Evolutionary conservation across 169 alveolate genomes (phyloP), one percentile per base, ranked within the genome.

Genomic region (Plasmodium inui): DNA sequence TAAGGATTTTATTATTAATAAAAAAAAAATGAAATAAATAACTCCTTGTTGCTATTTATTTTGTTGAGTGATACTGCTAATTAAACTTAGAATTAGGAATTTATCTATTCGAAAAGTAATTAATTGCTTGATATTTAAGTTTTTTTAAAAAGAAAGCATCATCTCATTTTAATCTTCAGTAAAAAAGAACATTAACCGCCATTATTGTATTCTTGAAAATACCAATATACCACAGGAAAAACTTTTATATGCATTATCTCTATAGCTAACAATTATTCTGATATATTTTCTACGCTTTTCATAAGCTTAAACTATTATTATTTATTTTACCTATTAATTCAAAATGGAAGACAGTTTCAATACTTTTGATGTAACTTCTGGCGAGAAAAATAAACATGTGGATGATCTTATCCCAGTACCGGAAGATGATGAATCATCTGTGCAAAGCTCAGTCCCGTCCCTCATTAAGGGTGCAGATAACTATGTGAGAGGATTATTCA

Each of bases 401-500:
- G 76, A 67, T 67, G 76, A 67, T 26, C 12, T 67, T 67, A 67
- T 67, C 37, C 76, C 76, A 67, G 14, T 5, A 67, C 30, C n/a
- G 7, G 76, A 67, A 7, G 76, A 67, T n/a, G 76, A 67, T n/a
- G 37, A 3, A 28, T 67, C 76, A 67, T 67, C 74, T 22, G 1
- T 22, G 6, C 41, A 7, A 3, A 22, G 76, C 76, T 22, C 76
- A 67, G 6, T 67, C 30, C 41, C 30, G 22, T 67, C 74, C 34
- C 30, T 79, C 17, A 6, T 14, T 41, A 79, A 30, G 26, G 32
- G 19, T 9, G 84, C 55, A 14, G 70, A n/a, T 14, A 41, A 22
- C 8, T 79, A n/a, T 79, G 37, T 79, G 8, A 37, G 26, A 79
- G 70, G 70, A 22, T 39, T 79, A 19, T 79, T 79, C 55, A 79